phyloP scores from a whole-genome alignment of 768 basidiomycete genomes.

The Rhizopogon vesiculosus region DNA sequence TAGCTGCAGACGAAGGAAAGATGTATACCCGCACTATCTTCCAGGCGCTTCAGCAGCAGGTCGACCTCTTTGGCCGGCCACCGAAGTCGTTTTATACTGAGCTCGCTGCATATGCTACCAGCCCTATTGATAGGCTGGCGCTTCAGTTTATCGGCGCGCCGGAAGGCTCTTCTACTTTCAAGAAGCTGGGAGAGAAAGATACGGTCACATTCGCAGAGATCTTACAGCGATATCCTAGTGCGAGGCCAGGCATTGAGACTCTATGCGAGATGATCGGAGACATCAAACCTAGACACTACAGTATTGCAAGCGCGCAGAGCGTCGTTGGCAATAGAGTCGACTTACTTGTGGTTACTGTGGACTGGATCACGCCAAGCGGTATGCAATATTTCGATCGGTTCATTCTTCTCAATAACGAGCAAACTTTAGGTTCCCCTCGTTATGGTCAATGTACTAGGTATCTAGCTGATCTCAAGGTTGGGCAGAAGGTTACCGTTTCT shows the following conservation, averaged over 20 bases:
- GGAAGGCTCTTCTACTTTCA: conserved; percentile 89
- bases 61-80: conserved; percentile 94
- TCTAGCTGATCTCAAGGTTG: conserved; percentile 75
- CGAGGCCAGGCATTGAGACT: conserved; percentile 76
- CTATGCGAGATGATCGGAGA: conserved; percentile 89
- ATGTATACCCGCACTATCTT: conserved; percentile 93
- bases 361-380: conserved; percentile 88
- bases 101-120: conserved; percentile 71
- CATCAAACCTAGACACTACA: conserved; percentile 97
- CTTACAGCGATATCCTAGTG: conserved; percentile 68
- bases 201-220: conserved; percentile 93
- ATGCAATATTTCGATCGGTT: conserved; percentile 21
- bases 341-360: conserved; percentile 92
- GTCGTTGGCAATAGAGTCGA: conserved; percentile 95
- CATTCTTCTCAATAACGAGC: not conserved
- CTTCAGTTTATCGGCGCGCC: conserved; percentile 90
- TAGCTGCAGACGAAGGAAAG: conserved; percentile 56
- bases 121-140: conserved; percentile 66
- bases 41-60: conserved; percentile 93
- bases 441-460: conserved; percentile 98
- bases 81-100: conserved; percentile 94
- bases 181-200: conserved; percentile 92
- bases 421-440: conserved; percentile 54
- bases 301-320: conserved; percentile 93
- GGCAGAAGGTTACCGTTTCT: conserved; percentile 94